Evolutionary conservation across 73 alveolate species (phyloP).

Genomic region (Tetrahymena elliotti): DNA sequence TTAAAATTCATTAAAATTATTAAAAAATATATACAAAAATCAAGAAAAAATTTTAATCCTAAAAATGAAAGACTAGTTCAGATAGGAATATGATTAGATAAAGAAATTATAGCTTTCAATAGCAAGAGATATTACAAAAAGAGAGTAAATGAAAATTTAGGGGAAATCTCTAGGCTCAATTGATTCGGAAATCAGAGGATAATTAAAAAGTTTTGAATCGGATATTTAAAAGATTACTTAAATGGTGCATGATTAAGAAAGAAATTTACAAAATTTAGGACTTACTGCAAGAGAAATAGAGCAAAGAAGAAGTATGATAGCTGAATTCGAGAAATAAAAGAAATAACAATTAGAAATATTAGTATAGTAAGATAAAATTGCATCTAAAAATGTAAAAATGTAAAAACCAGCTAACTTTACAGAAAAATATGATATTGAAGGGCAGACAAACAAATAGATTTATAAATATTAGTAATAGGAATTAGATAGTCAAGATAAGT

Average conservation of each 20-base stretch:
- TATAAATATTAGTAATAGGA: background rate
- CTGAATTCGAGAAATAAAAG: background rate
- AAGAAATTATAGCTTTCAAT: background rate
- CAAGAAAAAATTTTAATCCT: background rate
- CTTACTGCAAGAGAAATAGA: background rate
- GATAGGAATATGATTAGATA: background rate
- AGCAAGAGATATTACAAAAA: background rate
- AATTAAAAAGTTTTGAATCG: background rate
- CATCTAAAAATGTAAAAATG: background rate
- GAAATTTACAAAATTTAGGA: background rate
- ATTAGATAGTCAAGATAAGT: background rate
- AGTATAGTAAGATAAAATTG: background rate
- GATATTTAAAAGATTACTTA: background rate
- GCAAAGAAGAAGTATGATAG: background rate
- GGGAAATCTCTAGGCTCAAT: background rate
- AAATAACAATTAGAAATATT: background rate
- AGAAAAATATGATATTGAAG: background rate
- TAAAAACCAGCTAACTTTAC: background rate
- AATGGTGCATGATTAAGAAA: background rate
- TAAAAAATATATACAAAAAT: background rate
- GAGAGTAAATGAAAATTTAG: background rate
- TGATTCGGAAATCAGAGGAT: background rate
- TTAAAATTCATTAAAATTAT: background rate
- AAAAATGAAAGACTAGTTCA: background rate
- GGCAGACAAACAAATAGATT: background rate